These are phyloP conservation scores for Gardenia jasminoides DNA, from an alignment of 257 asterid genomes.

Conservation along the genomic window DNA sequence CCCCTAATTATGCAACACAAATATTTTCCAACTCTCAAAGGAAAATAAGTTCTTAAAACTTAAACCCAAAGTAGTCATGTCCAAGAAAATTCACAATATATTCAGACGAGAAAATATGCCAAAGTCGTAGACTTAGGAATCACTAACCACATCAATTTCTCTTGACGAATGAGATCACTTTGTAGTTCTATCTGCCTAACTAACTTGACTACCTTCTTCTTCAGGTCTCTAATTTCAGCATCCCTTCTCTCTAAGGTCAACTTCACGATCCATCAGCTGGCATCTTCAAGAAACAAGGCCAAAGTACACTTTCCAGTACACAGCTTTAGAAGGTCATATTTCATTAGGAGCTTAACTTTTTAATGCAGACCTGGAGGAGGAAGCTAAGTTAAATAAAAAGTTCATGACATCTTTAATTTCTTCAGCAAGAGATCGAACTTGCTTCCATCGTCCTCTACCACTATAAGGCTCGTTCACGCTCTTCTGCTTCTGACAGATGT, in stretches of 20 bases:
- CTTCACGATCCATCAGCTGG: slow-evolving; percentile 71
- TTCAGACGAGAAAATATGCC: neutral
- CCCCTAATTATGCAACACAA: neutral
- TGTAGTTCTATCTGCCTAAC: slow-evolving; percentile 61
- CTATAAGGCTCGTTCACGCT: slow-evolving; percentile 90
- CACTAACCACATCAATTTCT: slow-evolving; percentile 68
- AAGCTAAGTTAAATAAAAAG: slow-evolving; percentile 67
- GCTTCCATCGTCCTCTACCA: slow-evolving; percentile 96
- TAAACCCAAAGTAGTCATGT: neutral
- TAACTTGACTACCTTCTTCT: slow-evolving; percentile 77
- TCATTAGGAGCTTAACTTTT: slow-evolving; percentile 10
- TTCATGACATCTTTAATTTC: slow-evolving; percentile 88
- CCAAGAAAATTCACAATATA: neutral
- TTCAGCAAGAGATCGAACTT: slow-evolving; percentile 82
- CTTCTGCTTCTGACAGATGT: slow-evolving; percentile 96
- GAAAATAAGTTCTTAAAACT: neutral
- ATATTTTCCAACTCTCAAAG: neutral
- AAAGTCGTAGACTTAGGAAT: slow-evolving; percentile 2
- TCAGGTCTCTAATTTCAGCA: slow-evolving; percentile 74
- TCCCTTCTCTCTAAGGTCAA: slow-evolving; percentile 88
- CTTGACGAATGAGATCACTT: slow-evolving; percentile 62
- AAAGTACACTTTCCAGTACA: slow-evolving; percentile 11
- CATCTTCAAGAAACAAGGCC: slow-evolving; percentile 47
- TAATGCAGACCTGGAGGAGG: slow-evolving; percentile 68
- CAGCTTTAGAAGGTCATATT: slow-evolving; percentile 9